Evolutionary conservation across 208 protist genomes (phyloP).

Genomic region (Blechomonas ayalai): DNA sequence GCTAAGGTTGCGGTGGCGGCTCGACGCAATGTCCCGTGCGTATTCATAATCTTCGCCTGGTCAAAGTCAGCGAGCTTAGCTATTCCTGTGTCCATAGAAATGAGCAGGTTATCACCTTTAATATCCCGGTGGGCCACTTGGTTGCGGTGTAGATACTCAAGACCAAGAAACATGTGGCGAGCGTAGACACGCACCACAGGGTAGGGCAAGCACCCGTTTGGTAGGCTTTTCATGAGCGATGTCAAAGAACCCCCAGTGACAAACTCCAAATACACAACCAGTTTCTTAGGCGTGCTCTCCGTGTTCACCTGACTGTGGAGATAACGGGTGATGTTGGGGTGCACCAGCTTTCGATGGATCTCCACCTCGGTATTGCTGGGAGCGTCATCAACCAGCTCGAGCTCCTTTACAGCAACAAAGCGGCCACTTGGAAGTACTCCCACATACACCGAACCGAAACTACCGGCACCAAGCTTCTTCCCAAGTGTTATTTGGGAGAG

Average conservation of each 20-base stretch:
- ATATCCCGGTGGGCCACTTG: constrained; percentile 88
- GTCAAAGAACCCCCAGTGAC: constrained; percentile 88
- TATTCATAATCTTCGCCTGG: constrained; percentile 92
- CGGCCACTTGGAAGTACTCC: constrained; percentile 80
- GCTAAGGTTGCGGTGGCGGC: constrained; percentile 82
- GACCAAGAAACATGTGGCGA: constrained; percentile 81
- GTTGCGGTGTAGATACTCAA: constrained; percentile 85
- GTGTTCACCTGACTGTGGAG: constrained; percentile 72
- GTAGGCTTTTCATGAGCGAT: constrained; percentile 83
- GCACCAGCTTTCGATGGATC: constrained; percentile 84
- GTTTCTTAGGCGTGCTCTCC: constrained; percentile 74
- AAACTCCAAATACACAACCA: constrained; percentile 91
- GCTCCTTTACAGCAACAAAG: constrained; percentile 87
- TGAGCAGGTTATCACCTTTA: constrained; percentile 90
- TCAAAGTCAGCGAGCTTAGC: constrained; percentile 98
- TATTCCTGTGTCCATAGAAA: constrained; percentile 89
- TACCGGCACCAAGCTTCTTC: constrained; percentile 86
- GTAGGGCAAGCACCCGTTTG: constrained; percentile 61
- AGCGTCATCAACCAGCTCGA: constrained; percentile 79
- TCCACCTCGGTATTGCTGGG: constrained; percentile 84
- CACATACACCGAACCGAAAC: constrained; percentile 84
- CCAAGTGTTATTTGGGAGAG: constrained; percentile 70
- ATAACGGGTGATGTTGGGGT: constrained; percentile 91
- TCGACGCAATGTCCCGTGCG: constrained; percentile 72
- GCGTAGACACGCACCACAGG: constrained; percentile 78